A percentile compares a stretch with the other conserved stretches of the same genome.
Evolutionary conservation across 768 basidiomycete species (phyloP).

Genomic region (Dentipellis fragilis): DNA sequence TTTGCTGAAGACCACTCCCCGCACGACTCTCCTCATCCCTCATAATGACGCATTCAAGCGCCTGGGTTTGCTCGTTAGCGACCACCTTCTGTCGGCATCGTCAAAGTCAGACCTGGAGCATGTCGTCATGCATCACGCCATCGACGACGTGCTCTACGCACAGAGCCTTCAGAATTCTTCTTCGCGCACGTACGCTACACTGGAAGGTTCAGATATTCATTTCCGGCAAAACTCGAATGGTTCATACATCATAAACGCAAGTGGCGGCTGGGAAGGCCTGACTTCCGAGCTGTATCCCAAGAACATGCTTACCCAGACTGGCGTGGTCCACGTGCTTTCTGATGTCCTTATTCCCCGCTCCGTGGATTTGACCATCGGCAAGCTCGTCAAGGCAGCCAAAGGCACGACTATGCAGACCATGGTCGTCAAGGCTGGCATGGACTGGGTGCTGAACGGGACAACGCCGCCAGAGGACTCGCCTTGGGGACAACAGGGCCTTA

Average conservation of each 20-base stretch:
- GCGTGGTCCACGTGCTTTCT: conserved; percentile 83
- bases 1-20: conserved; percentile 48
- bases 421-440: conserved; percentile 75
- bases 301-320: conserved; percentile 77
- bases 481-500: conserved; percentile 45
- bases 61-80: conserved; percentile 76
- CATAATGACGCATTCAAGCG: conserved; percentile 83
- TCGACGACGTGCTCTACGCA: conserved; percentile 69
- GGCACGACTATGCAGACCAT: conserved; percentile 83
- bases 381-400: conserved; percentile 82
- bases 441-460: conserved; percentile 86
- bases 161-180: conserved; percentile 51
- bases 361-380: conserved; percentile 79
- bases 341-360: conserved; percentile 81
- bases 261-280: conserved; percentile 74
- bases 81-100: conserved; percentile 71
- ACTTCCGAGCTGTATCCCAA: conserved; percentile 44
- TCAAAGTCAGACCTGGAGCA: conserved; percentile 73
- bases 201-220: conserved; percentile 79
- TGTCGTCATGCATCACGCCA: conserved; percentile 81
- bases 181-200: conserved; percentile 63
- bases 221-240: conserved; percentile 47
- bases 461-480: conserved; percentile 60
- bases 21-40: conserved; percentile 78
- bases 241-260: conserved; percentile 41